phyloP scores from a whole-genome alignment of 306 rosid species.

The Lagenaria siceraria region DNA sequence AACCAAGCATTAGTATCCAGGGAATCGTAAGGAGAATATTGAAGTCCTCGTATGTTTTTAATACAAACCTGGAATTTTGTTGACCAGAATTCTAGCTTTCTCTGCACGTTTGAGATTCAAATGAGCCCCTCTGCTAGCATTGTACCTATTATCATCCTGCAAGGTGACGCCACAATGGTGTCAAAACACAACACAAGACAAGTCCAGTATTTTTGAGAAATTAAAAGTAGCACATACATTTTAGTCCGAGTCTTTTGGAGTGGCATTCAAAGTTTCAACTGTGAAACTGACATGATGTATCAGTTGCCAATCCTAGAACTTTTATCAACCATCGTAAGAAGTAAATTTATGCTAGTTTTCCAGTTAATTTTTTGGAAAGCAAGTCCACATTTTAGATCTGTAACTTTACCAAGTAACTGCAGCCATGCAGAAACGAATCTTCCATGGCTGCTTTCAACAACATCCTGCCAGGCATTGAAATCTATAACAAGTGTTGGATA shows the following conservation, averaged over 20 bases:
- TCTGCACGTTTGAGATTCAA: constrained; percentile 97
- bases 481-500: not conserved
- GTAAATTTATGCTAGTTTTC: not conserved
- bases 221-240: not conserved
- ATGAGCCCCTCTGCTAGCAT: constrained; percentile 99
- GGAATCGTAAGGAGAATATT: not conserved
- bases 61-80: constrained; percentile 77
- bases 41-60: not conserved
- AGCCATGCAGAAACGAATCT: not conserved
- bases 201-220: not conserved
- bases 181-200: not conserved
- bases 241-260: not conserved
- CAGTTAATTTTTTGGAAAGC: not conserved
- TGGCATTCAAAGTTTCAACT: not conserved
- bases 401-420: not conserved
- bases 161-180: constrained; percentile 1
- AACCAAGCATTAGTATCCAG: not conserved
- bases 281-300: not conserved
- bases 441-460: not conserved
- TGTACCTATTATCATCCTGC: constrained; percentile 99
- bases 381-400: not conserved
- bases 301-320: not conserved
- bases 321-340: not conserved
- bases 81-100: constrained; percentile 89
- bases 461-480: not conserved